A percentile compares a stretch with the other conserved stretches of the same genome.
phyloP scores from a whole-genome alignment of 2,329 filamentous ascomycete species.

The Apiospora arundinis region DNA sequence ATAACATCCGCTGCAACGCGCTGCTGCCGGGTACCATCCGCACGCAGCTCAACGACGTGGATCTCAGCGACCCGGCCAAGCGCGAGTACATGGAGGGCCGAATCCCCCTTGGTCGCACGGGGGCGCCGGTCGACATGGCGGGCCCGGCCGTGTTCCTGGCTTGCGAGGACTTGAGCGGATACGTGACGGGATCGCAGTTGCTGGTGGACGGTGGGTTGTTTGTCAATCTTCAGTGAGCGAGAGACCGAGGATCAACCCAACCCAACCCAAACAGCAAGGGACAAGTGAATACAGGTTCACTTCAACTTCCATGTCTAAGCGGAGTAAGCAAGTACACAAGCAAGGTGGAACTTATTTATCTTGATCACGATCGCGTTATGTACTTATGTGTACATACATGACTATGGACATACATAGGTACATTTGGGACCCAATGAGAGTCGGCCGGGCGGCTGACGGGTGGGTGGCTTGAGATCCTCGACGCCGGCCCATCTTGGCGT shows the following conservation, averaged over 20 bases:
- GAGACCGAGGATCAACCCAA: neutral
- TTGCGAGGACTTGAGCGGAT: constrained; percentile 77
- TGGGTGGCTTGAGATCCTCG: neutral
- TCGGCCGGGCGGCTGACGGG: neutral
- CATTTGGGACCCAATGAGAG: neutral
- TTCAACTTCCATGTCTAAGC: neutral
- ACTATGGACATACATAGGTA: neutral
- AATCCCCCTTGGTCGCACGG: constrained; percentile 80
- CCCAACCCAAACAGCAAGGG: neutral
- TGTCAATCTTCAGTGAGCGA: constrained; percentile 77
- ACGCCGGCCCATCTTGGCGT: neutral
- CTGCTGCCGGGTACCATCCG: constrained; percentile 82
- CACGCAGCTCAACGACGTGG: constrained; percentile 84
- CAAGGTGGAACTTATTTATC: neutral
- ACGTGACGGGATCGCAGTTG: constrained; percentile 83
- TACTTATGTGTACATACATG: neutral
- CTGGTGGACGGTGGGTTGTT: constrained; percentile 89
- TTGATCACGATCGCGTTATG: neutral
- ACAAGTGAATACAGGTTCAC: neutral
- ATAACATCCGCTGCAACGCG: constrained; percentile 83
- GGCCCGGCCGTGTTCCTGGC: constrained; percentile 88
- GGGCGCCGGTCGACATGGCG: constrained; percentile 74
- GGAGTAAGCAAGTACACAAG: neutral
- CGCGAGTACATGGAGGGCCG: constrained; percentile 78
- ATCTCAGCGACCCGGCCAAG: constrained; percentile 77